Percentiles rank a stretch among this genome's conserved stretches.
Evolutionary conservation across 73 alveolate species (phyloP).

Genomic region (Paramecium bursaria): DNA sequence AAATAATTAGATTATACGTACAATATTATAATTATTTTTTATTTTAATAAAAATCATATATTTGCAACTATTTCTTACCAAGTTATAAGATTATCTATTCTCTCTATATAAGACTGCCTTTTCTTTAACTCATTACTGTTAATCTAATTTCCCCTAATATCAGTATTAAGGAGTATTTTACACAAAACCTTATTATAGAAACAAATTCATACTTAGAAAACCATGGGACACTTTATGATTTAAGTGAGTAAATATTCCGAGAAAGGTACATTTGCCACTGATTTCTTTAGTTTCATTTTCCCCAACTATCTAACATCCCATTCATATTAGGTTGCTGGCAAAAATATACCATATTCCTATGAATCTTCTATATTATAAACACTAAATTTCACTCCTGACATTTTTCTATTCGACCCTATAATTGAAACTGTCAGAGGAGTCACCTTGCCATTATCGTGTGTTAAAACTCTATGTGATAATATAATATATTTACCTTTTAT

Average conservation of each 20-base stretch:
- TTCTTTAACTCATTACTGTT: constrained; percentile 14
- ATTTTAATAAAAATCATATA: no score
- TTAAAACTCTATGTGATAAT: background rate
- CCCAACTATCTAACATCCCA: constrained; percentile 57
- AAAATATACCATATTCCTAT: constrained; percentile 19
- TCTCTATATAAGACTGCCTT: constrained; percentile 16
- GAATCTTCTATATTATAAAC: background rate
- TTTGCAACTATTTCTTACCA: constrained; percentile 42
- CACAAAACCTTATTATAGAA: background rate
- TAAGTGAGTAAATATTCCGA: constrained; percentile 36
- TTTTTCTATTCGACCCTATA: constrained; percentile 52
- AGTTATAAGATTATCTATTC: constrained; percentile 42
- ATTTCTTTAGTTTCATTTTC: constrained; percentile 16
- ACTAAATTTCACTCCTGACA: constrained; percentile 47
- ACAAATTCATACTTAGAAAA: background rate
- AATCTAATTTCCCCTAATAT: constrained; percentile 1
- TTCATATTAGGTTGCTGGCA: constrained; percentile 41
- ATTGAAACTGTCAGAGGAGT: constrained; percentile 27
- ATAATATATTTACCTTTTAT: constrained; percentile 4
- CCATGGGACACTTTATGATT: constrained; percentile 10
- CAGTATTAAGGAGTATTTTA: constrained; percentile 11
- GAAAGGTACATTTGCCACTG: constrained; percentile 55
- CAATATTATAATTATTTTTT: no score
- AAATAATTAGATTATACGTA: no score
- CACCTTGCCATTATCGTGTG: background rate